Percentiles rank a stretch among this genome's conserved stretches.
Evolutionary conservation across 2,329 filamentous ascomycete species (phyloP).

Genomic region (Xenoacremonium recifei): DNA sequence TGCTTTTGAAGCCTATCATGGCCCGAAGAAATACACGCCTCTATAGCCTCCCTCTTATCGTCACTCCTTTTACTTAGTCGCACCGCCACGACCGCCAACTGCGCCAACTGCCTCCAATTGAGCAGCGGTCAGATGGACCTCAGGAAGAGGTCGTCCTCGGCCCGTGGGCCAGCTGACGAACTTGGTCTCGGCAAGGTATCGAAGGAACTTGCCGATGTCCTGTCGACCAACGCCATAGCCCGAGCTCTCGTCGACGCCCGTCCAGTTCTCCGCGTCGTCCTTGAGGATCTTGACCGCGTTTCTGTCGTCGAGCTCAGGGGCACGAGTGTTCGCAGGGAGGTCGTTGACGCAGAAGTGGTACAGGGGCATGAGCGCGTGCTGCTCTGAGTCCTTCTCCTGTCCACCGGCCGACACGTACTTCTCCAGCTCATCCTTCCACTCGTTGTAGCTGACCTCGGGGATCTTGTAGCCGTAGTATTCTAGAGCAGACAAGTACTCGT

Average conservation of each 20-base stretch:
- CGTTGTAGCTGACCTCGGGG: constrained; percentile 67
- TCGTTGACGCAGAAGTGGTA: constrained; percentile 47
- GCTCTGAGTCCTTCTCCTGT: constrained; percentile 23
- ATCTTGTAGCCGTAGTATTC: constrained; percentile 72
- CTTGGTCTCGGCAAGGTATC: constrained; percentile 27
- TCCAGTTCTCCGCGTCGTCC: constrained; percentile 59
- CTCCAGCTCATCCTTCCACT: constrained; percentile 28
- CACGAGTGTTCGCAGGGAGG: constrained; percentile 12
- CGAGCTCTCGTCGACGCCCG: constrained; percentile 54
- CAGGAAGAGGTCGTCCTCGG: constrained; percentile 24
- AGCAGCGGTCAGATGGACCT: constrained; percentile 13
- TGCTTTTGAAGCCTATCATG: too few relatives aligned
- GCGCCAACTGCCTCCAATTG: constrained; percentile 20
- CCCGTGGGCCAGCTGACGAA: constrained; percentile 30
- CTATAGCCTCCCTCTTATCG: too few relatives aligned
- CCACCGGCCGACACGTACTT: constrained; percentile 24
- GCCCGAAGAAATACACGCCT: too few relatives aligned
- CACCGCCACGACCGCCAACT: constrained; percentile 23
- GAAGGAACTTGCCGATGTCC: constrained; percentile 25
- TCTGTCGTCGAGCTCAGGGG: constrained; percentile 15
- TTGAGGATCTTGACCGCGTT: constrained; percentile 66
- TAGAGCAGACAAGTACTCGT: constrained; percentile 69
- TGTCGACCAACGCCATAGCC: constrained; percentile 33
- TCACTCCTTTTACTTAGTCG: constrained; percentile 3
- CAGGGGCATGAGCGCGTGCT: constrained; percentile 51